Evolutionary conservation across 2,329 filamentous ascomycete species (phyloP), one percentile per base, ranked within the genome.

Genomic region (Penicillium sp.): DNA sequence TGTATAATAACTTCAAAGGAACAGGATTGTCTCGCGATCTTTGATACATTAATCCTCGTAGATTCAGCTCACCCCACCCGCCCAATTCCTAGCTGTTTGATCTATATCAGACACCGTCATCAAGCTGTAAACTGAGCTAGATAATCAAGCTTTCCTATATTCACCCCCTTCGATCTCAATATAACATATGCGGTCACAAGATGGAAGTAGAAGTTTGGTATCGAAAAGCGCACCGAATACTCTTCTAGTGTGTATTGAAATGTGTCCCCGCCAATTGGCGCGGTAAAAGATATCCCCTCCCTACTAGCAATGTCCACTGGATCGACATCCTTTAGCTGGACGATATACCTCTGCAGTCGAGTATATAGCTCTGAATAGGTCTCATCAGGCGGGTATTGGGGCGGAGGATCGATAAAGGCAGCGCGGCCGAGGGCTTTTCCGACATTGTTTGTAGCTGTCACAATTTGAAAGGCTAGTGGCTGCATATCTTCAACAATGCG

Each of bases 191-290:
- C 13, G 11, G 36, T 49, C 47, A 49, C 36, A 5, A 42, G 13
- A 14, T 42, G 47, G 8, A 49, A 49, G 11, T 49, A 49, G 36
- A 31, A 42, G 40, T 49, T 42, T 3, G 47, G 36, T 8, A 49
- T 42, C 24, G 36, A 8, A 27, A 49, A 49, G 40, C 7, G 47
- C 36, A 31, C 36, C 5, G 47, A 42, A 21, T 42, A 49, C 16
- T 31, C 24, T 38, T 49, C 47, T 2, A 22, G 13, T 7, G 47
- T 49, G 5, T 7, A 49, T 10, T 49, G 22, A 2, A 42, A 13
- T 5, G 21, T 18, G 0, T 16, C 6, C 3, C 1, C 3, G 24
- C 47, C 36, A 31, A 49, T 11, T 7, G 24, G 36, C 9, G 36
- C 47, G 11, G 27, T 38, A 13, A 42, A 42, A 1, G 5, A 2